Evolutionary conservation across 345 rosid species (phyloP), one percentile per base, ranked within the genome.

Genomic region (Salix brachista): DNA sequence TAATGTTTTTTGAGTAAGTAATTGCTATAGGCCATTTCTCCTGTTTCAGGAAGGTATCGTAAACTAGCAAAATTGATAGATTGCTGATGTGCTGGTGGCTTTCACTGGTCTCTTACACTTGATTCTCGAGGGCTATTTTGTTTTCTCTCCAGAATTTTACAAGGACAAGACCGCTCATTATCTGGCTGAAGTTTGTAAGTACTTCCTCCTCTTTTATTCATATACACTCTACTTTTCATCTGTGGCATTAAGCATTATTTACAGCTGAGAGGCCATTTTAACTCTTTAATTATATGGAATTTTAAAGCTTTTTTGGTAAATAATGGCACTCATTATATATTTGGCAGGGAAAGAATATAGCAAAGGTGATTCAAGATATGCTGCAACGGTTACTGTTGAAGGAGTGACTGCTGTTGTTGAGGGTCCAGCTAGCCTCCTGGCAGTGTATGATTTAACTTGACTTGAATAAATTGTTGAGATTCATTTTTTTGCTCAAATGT

Each of bases 351-450:
- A 93, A 86, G 96, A 96, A 73, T 95, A 95, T 78, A 91, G 98
- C 84, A 95, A 95, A 91, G 98, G 98, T 62, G 99, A 95, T 84
- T 95, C 98, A 1, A 88, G 99, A 81, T 95, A 95, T 76, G 99
- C 77, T 10, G 91, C 86, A 3, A 69, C 93, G 42, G 84, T 95
- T 67, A 64, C 92, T 67, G 90, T 95, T 72, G 98, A 96, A 86
- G 99, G 97, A 19, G 77, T 96, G 69, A 93, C 98, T 66, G 90
- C 96, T 56, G 98, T 89, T 80, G 28, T 96, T 0, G 96, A 87
- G 83, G 99, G 99, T 75, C 99, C 97, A 4, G 90, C 96, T 61
- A 77, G 79, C 83, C 90, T 96, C 79, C 77, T 96, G 14, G 93
- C 96, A 54, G 87, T 91, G 98, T 96, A 89, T 85, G 96, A 72